These are phyloP conservation scores for Monosporascus sp. DNA, from an alignment of 2,329 filamentous ascomycete species.

Conservation along the genomic window DNA sequence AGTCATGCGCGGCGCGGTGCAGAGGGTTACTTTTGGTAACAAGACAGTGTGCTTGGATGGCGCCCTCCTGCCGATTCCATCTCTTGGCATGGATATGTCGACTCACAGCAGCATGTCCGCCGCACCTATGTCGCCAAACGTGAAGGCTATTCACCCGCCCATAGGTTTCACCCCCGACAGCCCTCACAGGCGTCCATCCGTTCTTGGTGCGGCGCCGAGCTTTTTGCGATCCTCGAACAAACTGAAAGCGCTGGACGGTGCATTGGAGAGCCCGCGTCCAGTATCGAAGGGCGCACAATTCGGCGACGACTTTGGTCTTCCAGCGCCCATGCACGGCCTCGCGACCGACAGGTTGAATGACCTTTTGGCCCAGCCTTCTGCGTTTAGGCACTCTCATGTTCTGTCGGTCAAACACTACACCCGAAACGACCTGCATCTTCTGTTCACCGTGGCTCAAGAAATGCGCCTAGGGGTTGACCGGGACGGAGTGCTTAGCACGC, in stretches of 20 bases:
- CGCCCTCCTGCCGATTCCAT: conserved; percentile 49
- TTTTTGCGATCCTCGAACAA: conserved; percentile 29
- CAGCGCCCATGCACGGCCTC: conserved; percentile 44
- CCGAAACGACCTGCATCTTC: conserved; percentile 79
- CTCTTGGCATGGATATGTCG: conserved; percentile 71
- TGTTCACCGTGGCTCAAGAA: conserved; percentile 96
- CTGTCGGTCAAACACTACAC: conserved; percentile 89
- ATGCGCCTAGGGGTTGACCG: conserved; percentile 95
- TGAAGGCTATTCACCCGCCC: conserved; percentile 46
- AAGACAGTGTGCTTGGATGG: conserved; percentile 73
- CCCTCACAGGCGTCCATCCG: conserved; percentile 29
- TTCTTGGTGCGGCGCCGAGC: conserved; percentile 19
- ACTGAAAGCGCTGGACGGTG: conserved; percentile 30
- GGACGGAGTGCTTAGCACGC: conserved; percentile 80
- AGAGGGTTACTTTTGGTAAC: conserved; percentile 70
- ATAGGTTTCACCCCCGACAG: conserved; percentile 32
- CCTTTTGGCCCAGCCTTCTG: conserved; percentile 68
- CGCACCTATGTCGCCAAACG: conserved; percentile 49
- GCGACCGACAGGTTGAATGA: conserved; percentile 61
- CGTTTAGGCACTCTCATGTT: conserved; percentile 86
- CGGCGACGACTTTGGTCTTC: conserved; percentile 42
- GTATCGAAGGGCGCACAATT: conserved; percentile 18
- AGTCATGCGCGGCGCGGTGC: conserved; percentile 63
- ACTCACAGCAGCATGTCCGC: conserved; percentile 49
- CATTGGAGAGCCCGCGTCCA: conserved; percentile 22